These are phyloP conservation scores for Aspergillus luchuensis DNA, from an alignment of 2,329 filamentous ascomycete species.

Conservation along the genomic window DNA sequence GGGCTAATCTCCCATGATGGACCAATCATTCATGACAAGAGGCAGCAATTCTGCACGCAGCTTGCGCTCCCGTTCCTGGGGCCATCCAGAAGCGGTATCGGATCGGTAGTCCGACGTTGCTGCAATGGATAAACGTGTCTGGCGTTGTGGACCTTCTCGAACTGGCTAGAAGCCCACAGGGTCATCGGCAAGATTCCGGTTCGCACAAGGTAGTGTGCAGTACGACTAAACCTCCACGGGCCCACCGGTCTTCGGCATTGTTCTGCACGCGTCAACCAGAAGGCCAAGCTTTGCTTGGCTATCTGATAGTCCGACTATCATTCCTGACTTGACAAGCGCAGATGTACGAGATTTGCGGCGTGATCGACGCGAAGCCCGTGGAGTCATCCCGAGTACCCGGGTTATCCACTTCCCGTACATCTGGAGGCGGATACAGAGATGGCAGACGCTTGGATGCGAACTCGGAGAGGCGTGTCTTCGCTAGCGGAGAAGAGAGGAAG, in stretches of 20 bases:
- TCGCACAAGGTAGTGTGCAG: neutral
- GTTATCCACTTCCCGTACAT: neutral
- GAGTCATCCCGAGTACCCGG: neutral
- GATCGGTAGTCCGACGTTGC: slow-evolving; percentile 3
- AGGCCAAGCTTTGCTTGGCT: neutral
- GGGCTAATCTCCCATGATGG: neutral
- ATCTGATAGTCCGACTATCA: neutral
- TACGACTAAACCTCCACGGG: neutral
- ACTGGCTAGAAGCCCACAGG: slow-evolving; percentile 4
- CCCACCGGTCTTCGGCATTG: neutral
- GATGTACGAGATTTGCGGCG: neutral
- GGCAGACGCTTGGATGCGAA: neutral
- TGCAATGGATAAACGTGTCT: neutral
- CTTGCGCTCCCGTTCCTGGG: neutral
- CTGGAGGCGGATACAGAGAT: neutral
- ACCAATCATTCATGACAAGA: neutral
- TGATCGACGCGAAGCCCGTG: neutral
- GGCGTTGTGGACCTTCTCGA: slow-evolving; percentile 1
- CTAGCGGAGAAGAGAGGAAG: neutral
- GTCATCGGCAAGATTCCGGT: neutral
- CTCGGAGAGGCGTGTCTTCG: neutral
- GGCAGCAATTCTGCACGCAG: neutral
- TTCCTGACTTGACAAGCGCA: neutral
- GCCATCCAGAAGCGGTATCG: neutral
- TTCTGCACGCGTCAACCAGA: neutral